Base-by-base conservation (phyloP, 2,329 filamentous ascomycete genomes). In the Penicillium sp. region DNA sequence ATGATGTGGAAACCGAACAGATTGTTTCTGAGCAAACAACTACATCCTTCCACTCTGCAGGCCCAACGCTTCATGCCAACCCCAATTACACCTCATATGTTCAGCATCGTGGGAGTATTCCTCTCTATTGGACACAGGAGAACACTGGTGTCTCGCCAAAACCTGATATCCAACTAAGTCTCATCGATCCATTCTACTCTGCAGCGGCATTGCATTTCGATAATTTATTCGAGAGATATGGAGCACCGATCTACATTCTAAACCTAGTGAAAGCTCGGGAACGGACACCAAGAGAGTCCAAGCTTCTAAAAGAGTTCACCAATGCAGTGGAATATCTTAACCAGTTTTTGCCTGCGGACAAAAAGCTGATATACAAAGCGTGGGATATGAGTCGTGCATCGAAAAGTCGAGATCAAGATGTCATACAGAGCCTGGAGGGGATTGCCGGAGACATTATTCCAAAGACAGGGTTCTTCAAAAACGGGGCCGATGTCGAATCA, bases 341-440 rank as follows among this genome's bases (percentile, higher is more conserved):
- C 63, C 93, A 97, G 69, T 96, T 95, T 55, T 79, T 99, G 2
- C 93, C 94, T 0, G 76, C 81, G 2, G 87, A 87, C 53, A 90
- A 92, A 68, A 91, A 90, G 69, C 96, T 99, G 49, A 85, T 93
- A 9, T 93, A 99, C 72, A 91, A 94, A 66, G 92, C 93, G 3
- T 99, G 94, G 86, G 94, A 99, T 70, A 99, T 99, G 94, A 96
- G 92, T 58, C 84, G 94, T 55, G 93, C 94, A 5, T 91, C 93
- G 18, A 99, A 99, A 75, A 87, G 88, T 65, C 87, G 90, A 33
- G 92, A 94, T 54, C 89, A 95, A 67, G 92, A 99, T 75, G 94
- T 99, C 2, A 97, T 99, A 63, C 88, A 88, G 23, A 96, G 89
- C 1, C 82, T 99, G 3, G 94, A 99, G 72, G 81, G 82, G 51